Evolutionary conservation across 116 monocot genomes (phyloP).

Genomic region (Papilionanthe hybrid): DNA sequence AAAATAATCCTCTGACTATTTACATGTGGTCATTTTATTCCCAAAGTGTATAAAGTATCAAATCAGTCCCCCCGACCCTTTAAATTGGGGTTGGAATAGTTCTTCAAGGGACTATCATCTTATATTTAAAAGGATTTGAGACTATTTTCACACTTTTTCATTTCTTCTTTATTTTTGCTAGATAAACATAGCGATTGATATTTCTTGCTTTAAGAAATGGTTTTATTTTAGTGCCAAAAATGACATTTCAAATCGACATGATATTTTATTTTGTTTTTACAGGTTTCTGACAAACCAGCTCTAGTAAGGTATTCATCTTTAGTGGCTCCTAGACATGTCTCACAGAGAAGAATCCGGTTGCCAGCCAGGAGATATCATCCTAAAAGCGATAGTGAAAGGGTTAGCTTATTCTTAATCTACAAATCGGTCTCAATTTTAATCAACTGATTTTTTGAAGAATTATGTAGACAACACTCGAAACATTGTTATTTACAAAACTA

Average conservation of each 20-base stretch:
- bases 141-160: no score
- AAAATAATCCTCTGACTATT: no score
- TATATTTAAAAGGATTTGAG: no score
- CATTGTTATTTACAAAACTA: no score
- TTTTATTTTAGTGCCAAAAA: not conserved
- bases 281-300: constrained; percentile 78
- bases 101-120: no score
- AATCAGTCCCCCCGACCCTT: no score
- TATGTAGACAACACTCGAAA: no score
- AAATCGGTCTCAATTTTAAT: not conserved
- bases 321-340: constrained; percentile 74
- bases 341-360: constrained; percentile 80
- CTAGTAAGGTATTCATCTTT: constrained; percentile 55
- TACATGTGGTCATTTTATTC: no score
- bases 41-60: no score
- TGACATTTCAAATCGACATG: not conserved
- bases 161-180: not conserved
- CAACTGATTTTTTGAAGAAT: no score
- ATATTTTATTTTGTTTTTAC: constrained; percentile 9
- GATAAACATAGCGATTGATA: no score
- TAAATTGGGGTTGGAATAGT: no score
- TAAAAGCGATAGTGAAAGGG: constrained; percentile 75
- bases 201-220: not conserved
- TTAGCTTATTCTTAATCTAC: constrained; percentile 10
- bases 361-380: constrained; percentile 78